Conservation (phyloP, 2,329 filamentous ascomycete species). For the Dothideomycetidae sp. region DNA sequence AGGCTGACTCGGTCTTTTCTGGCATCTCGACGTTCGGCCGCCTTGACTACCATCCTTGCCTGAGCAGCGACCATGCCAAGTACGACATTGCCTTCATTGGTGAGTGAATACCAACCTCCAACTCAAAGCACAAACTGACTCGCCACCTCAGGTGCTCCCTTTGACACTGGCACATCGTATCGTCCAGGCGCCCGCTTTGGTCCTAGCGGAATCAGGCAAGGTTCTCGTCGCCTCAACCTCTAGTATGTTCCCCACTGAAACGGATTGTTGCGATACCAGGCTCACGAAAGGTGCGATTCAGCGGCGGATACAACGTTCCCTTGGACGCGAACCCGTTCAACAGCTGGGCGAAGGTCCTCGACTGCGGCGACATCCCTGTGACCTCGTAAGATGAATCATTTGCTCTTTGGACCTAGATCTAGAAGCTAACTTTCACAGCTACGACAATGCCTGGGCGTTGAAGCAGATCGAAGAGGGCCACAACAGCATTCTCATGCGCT, state of each 20-base stretch:
- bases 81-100: constrained; percentile 81
- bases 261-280: constrained; percentile 22
- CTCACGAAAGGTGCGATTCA: constrained; percentile 41
- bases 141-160: constrained; percentile 55
- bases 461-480: constrained; percentile 79
- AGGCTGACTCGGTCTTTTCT: constrained; percentile 81
- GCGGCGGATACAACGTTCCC: constrained; percentile 77
- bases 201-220: constrained; percentile 72
- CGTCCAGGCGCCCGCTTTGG: constrained; percentile 72
- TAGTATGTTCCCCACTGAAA: constrained; percentile 48
- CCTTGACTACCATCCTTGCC: constrained; percentile 61
- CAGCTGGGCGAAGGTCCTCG: constrained; percentile 64
- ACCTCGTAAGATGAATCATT: constrained; percentile 68
- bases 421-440: constrained; percentile 38
- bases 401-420: background rate
- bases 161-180: constrained; percentile 78
- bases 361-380: constrained; percentile 75
- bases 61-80: constrained; percentile 52
- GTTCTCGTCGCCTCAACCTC: constrained; percentile 70
- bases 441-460: constrained; percentile 70
- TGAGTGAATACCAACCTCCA: constrained; percentile 21
- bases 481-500: constrained; percentile 56
- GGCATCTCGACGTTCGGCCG: constrained; percentile 78
- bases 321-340: constrained; percentile 67
- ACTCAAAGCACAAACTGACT: background rate